These are phyloP conservation scores for Nymphaea thermarum DNA, from an alignment of 164 flowering plant genomes.

Conservation along the genomic window DNA sequence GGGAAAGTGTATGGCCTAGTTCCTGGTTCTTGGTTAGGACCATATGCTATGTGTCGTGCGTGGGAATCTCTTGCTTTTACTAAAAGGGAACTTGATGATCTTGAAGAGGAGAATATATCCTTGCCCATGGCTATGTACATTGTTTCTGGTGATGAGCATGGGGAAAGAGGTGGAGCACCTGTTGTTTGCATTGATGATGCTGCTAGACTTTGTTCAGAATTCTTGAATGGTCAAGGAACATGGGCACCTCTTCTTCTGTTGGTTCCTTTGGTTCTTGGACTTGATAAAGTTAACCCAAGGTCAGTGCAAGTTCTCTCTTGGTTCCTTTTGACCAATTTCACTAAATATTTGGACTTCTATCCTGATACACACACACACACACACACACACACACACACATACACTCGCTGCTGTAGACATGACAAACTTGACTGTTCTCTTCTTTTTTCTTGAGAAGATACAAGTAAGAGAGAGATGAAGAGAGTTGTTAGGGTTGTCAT, in stretches of 20 bases:
- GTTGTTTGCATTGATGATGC: conserved; percentile 72
- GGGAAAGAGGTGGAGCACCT: conserved; percentile 98
- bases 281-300: conserved; percentile 92
- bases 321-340: background rate
- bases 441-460: too few relatives aligned
- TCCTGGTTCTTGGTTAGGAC: conserved; percentile 97
- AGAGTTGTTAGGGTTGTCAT: too few relatives aligned
- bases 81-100: conserved; percentile 21
- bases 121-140: conserved; percentile 72
- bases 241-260: conserved; percentile 79
- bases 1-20: conserved; percentile 79
- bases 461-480: too few relatives aligned
- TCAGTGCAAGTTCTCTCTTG: conserved; percentile 12
- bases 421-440: too few relatives aligned
- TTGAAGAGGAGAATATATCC: conserved; percentile 14
- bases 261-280: conserved; percentile 97
- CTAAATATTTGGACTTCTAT: too few relatives aligned
- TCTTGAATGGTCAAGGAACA: conserved; percentile 38
- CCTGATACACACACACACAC: too few relatives aligned
- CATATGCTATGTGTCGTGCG: conserved; percentile 93
- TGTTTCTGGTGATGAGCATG: conserved; percentile 98
- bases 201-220: conserved; percentile 42
- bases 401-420: too few relatives aligned
- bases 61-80: conserved; percentile 70
- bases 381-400: too few relatives aligned